Base-by-base conservation (phyloP, 2,329 filamentous ascomycete genomes). In the Mollisiaceae sp. region DNA sequence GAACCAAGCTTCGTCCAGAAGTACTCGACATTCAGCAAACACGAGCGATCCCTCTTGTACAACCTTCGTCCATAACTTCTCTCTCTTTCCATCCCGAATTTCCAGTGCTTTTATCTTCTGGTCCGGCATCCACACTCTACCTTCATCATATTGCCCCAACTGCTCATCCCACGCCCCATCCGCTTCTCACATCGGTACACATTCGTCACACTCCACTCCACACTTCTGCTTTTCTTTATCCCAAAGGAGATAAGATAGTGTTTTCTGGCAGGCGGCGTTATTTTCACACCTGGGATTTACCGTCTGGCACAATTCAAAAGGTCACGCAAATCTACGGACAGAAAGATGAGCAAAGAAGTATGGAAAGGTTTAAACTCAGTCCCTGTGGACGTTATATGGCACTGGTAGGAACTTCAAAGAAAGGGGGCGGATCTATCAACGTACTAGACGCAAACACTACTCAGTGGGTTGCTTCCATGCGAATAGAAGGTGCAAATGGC, bases 271-370 rank as follows among this genome's bases (percentile, higher is more conserved):
- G 94, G 41, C 88, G 95, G 59, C 89, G 89, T 69, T 98, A 93
- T 81, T 97, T 98, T 79, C 95, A 98, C 79, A 89, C 91, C 70
- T 99, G 95, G 95, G 90, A 98, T 74, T 85, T 99, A 27, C 83
- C 90, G 52, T 89, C 90, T 0, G 95, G 95, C 52, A 82, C 84
- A 14, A 88, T 99, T 58, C 91, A 94, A 74, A 97, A 97, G 79
- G 86, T 97, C 54, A 88, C 87, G 71, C 84, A 91, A 76, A 81
- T 95, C 65, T 86, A 91, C 75, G 87, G 93, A 68, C 90, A 93
- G 71, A 83, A 89, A 70, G 85, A 91, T 63, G 92, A 97, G 78
- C 94, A 97, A 78, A 91, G 89, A 73, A 91, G 87, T 47, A 97
- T 97, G 93, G 95, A 98, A 78, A 84, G 85, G 36, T 97, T 99